Conservation (phyloP, 441 rosid genomes). For the Populus hybrid region DNA sequence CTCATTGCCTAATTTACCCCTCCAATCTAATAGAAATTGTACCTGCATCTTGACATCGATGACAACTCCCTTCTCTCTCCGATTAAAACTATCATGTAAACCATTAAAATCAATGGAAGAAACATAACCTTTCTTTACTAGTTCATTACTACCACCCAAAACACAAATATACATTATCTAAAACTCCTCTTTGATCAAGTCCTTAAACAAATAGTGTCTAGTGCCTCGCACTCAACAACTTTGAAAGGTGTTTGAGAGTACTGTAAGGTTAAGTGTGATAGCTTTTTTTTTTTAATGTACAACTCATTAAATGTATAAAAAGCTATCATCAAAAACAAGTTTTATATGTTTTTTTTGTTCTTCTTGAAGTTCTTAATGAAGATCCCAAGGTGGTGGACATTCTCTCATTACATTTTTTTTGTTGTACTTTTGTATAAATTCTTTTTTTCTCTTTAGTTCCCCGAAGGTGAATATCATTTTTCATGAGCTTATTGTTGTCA, state of each 20-base stretch:
- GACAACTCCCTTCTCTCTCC: slow-evolving; percentile 79
- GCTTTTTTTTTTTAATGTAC: too few relatives aligned
- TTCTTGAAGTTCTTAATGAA: slow-evolving; percentile 51
- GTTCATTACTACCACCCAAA: background rate
- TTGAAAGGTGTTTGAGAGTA: too few relatives aligned
- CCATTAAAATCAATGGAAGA: slow-evolving; percentile 32
- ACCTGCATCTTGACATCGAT: slow-evolving; percentile 82
- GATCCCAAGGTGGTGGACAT: slow-evolving; percentile 56
- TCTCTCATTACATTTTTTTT: slow-evolving; percentile 50
- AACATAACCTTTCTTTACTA: slow-evolving; percentile 11
- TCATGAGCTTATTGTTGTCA: background rate
- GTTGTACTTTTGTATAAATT: slow-evolving; percentile 48
- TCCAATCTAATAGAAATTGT: background rate
- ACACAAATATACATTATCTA: slow-evolving; percentile 56
- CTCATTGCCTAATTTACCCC: background rate
- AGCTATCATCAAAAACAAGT: too few relatives aligned
- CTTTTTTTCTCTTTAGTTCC: slow-evolving; percentile 49
- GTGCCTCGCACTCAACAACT: slow-evolving; percentile 36
- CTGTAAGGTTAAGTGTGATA: too few relatives aligned
- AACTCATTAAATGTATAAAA: too few relatives aligned
- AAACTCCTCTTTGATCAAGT: slow-evolving; percentile 62
- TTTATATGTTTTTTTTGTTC: too few relatives aligned
- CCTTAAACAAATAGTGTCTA: too few relatives aligned
- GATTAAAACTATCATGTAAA: slow-evolving; percentile 69
- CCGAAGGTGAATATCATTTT: slow-evolving; percentile 12